Evolutionary conservation across 108 stramenopile species (phyloP), one percentile per base, ranked within the genome.

Genomic region (Parietichytrium sp.): DNA sequence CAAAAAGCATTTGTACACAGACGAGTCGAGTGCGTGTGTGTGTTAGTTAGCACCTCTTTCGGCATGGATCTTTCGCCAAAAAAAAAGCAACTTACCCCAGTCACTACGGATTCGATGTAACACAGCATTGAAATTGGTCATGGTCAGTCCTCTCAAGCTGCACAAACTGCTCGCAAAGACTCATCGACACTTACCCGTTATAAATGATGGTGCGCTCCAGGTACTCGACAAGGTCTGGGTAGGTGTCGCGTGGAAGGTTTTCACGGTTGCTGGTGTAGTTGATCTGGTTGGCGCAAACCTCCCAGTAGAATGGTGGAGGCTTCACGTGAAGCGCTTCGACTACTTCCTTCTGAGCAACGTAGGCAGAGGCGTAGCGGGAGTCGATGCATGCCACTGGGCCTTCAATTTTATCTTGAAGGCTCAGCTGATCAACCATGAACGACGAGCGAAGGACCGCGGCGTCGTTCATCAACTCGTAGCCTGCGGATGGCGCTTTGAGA

Each of bases 151-250:
- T n/a, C n/a, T n/a, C n/a, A n/a, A n/a, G n/a, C n/a, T n/a, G n/a
- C n/a, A n/a, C n/a, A n/a, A n/a, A n/a, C n/a, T n/a, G n/a, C n/a
- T n/a, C n/a, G n/a, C n/a, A n/a, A n/a, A n/a, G n/a, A n/a, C n/a
- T n/a, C n/a, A n/a, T n/a, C n/a, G n/a, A n/a, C n/a, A n/a, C 53
- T 81, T 86, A 85, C 29, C 85, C 88, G 79, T 86, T 88, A 55
- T 82, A 88, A 42, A 88, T 72, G 29, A 85, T 52, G 30, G 86
- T 85, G 33, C 72, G n/a, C 20, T 72, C 61, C 7, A 85, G 12
- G 38, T 88, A 81, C 27, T 49, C 29, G 1, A 83, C 52, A 25
- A 88, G 85, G 1, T 42, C 27, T 10, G 87, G 87, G 72, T 88
- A 88, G 13, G 81, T 54, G 49, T 88, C 83, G 2, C 78, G 49